Conservation (phyloP, 176 grass and related monocot genomes). For the Paspalum vaginatum region DNA sequence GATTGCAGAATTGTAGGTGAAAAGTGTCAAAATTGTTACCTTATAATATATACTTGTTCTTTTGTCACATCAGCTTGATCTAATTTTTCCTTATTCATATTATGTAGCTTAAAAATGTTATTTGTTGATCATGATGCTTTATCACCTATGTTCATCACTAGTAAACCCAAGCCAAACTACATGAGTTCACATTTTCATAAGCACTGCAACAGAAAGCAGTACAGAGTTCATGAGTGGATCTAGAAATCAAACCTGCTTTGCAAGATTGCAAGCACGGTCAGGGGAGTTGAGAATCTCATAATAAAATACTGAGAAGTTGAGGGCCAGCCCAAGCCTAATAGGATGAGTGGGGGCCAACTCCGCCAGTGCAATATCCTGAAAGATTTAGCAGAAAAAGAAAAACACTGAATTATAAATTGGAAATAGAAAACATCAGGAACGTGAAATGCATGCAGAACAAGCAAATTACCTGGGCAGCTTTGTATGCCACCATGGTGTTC, state of each 20-base stretch:
- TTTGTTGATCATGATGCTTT: constrained; percentile 3
- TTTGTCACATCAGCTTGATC: neutral
- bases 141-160: neutral
- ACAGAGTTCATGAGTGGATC: neutral
- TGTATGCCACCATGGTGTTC: constrained; percentile 60
- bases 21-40: neutral
- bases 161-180: no score
- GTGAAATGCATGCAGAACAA: neutral
- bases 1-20: neutral
- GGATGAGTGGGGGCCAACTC: constrained; percentile 50
- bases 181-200: constrained; percentile 8
- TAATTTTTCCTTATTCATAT: neutral
- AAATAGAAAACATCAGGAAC: neutral
- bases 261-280: constrained; percentile 48
- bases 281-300: constrained; percentile 60
- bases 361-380: constrained; percentile 46
- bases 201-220: neutral
- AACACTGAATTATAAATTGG: neutral
- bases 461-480: constrained; percentile 50
- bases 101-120: neutral
- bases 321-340: constrained; percentile 56
- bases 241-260: constrained; percentile 51
- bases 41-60: neutral
- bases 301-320: constrained; percentile 59
- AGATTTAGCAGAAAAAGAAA: constrained; percentile 29